Base-by-base conservation (phyloP, 2,329 filamentous ascomycete species). In the Aspergillus puulaauensis region DNA sequence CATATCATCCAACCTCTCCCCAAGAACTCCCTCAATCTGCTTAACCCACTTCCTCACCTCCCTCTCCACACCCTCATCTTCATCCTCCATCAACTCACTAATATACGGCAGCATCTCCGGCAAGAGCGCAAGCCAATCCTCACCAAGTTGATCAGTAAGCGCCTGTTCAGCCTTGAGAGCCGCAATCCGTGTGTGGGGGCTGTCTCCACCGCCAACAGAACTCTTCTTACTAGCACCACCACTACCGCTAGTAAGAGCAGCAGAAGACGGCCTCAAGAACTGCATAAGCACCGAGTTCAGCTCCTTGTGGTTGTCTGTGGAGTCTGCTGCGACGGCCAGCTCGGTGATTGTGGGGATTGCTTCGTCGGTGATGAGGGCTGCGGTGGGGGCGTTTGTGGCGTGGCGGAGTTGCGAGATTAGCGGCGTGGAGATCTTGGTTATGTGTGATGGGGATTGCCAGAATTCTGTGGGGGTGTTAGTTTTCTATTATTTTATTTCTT, bases 81-180 rank as follows among this genome's bases (percentile, higher is more conserved):
- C 95, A 72, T 99, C 95, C 71, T 99, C 95, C 77, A 96, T 89
- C 69, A 96, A 75, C 79, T 99, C 95, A 69, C 91, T 96, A 67
- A 99, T 96, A 63, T 93, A 91, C 19, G 96, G 93, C 72, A 99
- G 78, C 89, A 97, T 98, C 82, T 99, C 95, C 0, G 93, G 91
- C 70, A 98, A 75, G 79, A 96, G 84, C 1, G 87, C 85, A 59
- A 99, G 77, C 95, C 95, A 99, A 71, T 99, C 95, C 73, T 98
- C 93, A 58, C 93, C 93, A 24, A 98, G 77, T 48, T 85, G 82
- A 65, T 90, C 86, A 12, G 92, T 96, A 61, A 98, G 80, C 14
- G 83, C 84, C 70, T 92, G 89, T 78, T 98, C 86, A 65, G 89
- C 89, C 75, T 87, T 87, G 37, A 99, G 88, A 0, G 91, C 91